A percentile compares a stretch with the other conserved stretches of the same genome.
These are phyloP conservation scores for Gliomastix tumulicola DNA, from an alignment of 2,329 filamentous ascomycete species.

Conservation along the genomic window DNA sequence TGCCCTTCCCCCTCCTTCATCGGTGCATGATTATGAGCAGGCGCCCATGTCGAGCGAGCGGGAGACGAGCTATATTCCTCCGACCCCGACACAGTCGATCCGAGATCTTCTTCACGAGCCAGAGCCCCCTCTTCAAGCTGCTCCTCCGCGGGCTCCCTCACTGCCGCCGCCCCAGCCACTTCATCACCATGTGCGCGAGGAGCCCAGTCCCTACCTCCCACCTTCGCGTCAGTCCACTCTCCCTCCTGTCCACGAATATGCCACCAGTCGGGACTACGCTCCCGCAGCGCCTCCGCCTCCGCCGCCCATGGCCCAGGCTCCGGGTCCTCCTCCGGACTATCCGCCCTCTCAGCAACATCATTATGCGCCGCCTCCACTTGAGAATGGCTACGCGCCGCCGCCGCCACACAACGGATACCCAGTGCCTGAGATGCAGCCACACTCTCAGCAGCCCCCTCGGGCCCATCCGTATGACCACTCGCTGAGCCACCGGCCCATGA, in stretches of 20 bases:
- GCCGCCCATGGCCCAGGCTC: neutral
- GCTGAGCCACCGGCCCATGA: conserved; percentile 21
- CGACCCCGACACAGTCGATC: neutral
- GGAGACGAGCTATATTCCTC: conserved; percentile 4
- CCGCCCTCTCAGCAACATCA: neutral
- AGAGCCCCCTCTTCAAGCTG: too few relatives aligned
- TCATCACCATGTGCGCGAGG: neutral
- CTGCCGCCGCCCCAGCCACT: neutral
- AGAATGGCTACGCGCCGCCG: neutral
- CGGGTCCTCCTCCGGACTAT: too few relatives aligned
- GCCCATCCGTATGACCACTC: conserved; percentile 21
- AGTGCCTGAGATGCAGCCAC: neutral
- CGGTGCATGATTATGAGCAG: neutral
- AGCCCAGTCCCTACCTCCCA: neutral
- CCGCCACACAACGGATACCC: neutral
- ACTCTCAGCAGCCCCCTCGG: conserved; percentile 2
- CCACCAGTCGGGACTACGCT: neutral
- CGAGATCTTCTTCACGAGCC: too few relatives aligned
- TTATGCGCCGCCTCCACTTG: neutral
- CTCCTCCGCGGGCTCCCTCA: neutral
- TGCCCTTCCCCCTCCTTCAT: too few relatives aligned
- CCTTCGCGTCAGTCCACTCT: neutral
- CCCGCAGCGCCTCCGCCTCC: neutral
- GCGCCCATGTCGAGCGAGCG: conserved; percentile 2
- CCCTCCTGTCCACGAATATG: neutral